Conservation (phyloP, 345 rosid species). For the Populus davidiana region DNA sequence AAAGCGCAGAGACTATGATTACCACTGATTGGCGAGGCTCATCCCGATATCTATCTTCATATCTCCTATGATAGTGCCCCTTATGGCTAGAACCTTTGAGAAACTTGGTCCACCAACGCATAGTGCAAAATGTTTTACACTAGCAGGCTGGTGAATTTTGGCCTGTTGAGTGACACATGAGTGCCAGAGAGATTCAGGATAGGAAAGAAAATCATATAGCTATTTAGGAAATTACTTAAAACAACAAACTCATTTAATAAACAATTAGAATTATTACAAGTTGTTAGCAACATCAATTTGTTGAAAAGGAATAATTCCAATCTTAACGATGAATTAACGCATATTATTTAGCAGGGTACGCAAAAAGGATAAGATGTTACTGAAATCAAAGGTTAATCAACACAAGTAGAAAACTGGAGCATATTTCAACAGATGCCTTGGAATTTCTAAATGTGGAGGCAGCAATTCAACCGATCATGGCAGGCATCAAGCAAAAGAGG, state of each 20-base stretch:
- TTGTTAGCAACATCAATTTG: neutral
- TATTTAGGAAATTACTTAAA: neutral
- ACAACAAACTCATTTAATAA: neutral
- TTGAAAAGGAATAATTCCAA: neutral
- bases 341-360: neutral
- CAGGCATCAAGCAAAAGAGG: conserved; percentile 1
- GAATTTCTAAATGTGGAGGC: neutral
- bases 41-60: conserved; percentile 42
- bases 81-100: conserved; percentile 62
- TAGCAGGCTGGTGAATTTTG: conserved; percentile 22
- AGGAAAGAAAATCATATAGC: neutral
- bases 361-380: neutral
- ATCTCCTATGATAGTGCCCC: conserved; percentile 50
- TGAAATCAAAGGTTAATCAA: too few species aligned
- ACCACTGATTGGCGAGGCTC: conserved; percentile 66
- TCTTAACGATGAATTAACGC: neutral
- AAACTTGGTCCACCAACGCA: conserved; percentile 89
- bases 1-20: conserved; percentile 16
- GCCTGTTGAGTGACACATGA: conserved; percentile 33
- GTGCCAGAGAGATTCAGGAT: conserved; percentile 14
- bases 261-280: neutral
- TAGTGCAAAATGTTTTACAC: conserved; percentile 22
- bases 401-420: neutral
- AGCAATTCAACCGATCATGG: neutral
- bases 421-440: neutral